phyloP scores from a whole-genome alignment of 1,284 basidiomycete genomes.

The Thelephora terrestris region DNA sequence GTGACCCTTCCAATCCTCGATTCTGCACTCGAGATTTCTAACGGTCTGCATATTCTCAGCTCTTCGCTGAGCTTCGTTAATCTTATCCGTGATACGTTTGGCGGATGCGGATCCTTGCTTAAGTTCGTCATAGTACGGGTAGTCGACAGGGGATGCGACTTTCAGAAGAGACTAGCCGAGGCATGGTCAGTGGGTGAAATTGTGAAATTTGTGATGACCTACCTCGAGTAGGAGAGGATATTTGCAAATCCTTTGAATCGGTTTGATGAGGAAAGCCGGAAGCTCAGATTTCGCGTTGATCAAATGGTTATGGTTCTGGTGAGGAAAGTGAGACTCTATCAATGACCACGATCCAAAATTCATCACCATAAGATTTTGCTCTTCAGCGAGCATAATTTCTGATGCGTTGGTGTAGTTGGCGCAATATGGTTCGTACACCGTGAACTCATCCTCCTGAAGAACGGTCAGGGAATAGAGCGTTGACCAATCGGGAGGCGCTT shows the following conservation, averaged over 20 bases:
- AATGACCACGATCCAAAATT: slow-evolving; percentile 11
- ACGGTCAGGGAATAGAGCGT: slow-evolving; percentile 24
- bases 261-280: slow-evolving; percentile 78
- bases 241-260: slow-evolving; percentile 72
- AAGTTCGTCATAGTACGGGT: slow-evolving; percentile 75
- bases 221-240: slow-evolving; percentile 61
- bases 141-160: slow-evolving; percentile 52
- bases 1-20: slow-evolving; percentile 99
- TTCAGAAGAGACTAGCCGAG: slow-evolving; percentile 62
- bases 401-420: slow-evolving; percentile 89
- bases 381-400: slow-evolving; percentile 78
- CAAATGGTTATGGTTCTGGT: slow-evolving; percentile 62
- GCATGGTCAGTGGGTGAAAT: slow-evolving; percentile 4
- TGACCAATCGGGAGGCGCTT: slow-evolving; percentile 28
- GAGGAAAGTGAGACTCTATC: slow-evolving; percentile 25
- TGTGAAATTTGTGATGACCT: slow-evolving; percentile 15
- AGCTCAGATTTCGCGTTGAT: slow-evolving; percentile 83
- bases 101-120: slow-evolving; percentile 78
- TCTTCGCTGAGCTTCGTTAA: slow-evolving; percentile 89
- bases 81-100: slow-evolving; percentile 89
- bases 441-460: slow-evolving; percentile 82
- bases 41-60: slow-evolving; percentile 86
- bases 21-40: slow-evolving; percentile 78
- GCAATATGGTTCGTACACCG: slow-evolving; percentile 95
- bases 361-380: slow-evolving; percentile 75